These are phyloP conservation scores for Lasiodiplodia citricola DNA, from an alignment of 2,329 filamentous ascomycete genomes.

Conservation along the genomic window DNA sequence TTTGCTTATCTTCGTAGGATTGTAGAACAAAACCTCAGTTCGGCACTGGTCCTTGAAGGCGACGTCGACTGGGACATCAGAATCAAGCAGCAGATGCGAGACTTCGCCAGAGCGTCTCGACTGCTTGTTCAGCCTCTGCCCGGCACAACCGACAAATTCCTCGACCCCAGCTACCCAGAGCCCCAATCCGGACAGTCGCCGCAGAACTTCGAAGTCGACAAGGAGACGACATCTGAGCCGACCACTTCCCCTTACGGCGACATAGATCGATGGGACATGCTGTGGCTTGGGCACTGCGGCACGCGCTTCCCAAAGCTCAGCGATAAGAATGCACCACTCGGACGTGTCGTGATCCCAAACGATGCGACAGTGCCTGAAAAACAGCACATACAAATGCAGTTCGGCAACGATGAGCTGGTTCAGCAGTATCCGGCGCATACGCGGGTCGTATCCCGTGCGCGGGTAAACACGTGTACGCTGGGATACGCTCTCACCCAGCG, in stretches of 20 bases:
- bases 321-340: constrained; percentile 28
- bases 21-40: constrained; percentile 23
- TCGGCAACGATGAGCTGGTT: constrained; percentile 25
- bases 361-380: constrained; percentile 34
- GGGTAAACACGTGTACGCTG: constrained; percentile 24
- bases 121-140: constrained; percentile 27
- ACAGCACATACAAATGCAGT: constrained; percentile 33
- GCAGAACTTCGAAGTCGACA: constrained; percentile 26
- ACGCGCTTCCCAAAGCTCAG: constrained; percentile 29
- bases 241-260: constrained; percentile 39
- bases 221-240: constrained; percentile 25
- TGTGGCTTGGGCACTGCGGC: constrained; percentile 45
- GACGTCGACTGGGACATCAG: constrained; percentile 34
- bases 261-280: constrained; percentile 43
- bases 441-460: constrained; percentile 28
- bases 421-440: constrained; percentile 29
- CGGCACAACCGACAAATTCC: neutral
- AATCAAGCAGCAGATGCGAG: constrained; percentile 31
- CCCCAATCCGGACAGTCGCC: constrained; percentile 18
- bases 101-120: constrained; percentile 29
- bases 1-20: constrained; percentile 1
- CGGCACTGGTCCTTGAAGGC: constrained; percentile 32
- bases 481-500: constrained; percentile 30
- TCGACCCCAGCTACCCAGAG: constrained; percentile 30
- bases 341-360: constrained; percentile 32